Evolutionary conservation across 2,329 filamentous ascomycete species (phyloP).

Genomic region (Dothideomycetes sp.): DNA sequence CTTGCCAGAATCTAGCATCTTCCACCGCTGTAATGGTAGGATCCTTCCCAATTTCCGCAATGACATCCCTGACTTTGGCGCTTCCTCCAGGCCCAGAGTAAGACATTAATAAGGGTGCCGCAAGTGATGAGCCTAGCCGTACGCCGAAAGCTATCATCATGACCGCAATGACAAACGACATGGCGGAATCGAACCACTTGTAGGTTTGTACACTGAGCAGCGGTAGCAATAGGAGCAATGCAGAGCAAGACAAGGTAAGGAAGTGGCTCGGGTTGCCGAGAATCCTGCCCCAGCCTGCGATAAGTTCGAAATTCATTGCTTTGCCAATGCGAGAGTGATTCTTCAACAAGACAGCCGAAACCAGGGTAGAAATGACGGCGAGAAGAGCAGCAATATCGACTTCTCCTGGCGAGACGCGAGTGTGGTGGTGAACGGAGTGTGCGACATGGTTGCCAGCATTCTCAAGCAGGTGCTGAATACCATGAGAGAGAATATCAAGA

Average conservation of each 20-base stretch:
- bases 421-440: slow-evolving; percentile 45
- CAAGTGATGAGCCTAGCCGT: slow-evolving; percentile 73
- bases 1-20: slow-evolving; percentile 95
- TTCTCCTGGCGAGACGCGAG: slow-evolving; percentile 59
- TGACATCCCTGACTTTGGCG: slow-evolving; percentile 55
- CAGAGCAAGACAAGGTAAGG: slow-evolving; percentile 78
- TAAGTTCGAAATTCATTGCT: slow-evolving; percentile 76
- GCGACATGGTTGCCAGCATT: slow-evolving; percentile 57
- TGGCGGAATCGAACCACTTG: slow-evolving; percentile 68
- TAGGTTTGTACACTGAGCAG: slow-evolving; percentile 73
- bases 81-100: slow-evolving; percentile 45
- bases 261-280: slow-evolving; percentile 93
- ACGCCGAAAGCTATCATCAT: slow-evolving; percentile 83
- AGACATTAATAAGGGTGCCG: slow-evolving; percentile 92
- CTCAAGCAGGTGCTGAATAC: slow-evolving; percentile 85
- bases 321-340: slow-evolving; percentile 90
- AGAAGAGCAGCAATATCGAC: slow-evolving; percentile 73
- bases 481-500: slow-evolving; percentile 88
- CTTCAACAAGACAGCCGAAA: slow-evolving; percentile 76
- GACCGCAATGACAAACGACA: slow-evolving; percentile 71
- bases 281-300: slow-evolving; percentile 72
- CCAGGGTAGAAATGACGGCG: slow-evolving; percentile 69
- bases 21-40: slow-evolving; percentile 66
- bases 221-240: slow-evolving; percentile 68
- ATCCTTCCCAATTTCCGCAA: slow-evolving; percentile 76